Base-by-base conservation (phyloP, 129 eudicot genomes). In the Flaveria brownii region DNA sequence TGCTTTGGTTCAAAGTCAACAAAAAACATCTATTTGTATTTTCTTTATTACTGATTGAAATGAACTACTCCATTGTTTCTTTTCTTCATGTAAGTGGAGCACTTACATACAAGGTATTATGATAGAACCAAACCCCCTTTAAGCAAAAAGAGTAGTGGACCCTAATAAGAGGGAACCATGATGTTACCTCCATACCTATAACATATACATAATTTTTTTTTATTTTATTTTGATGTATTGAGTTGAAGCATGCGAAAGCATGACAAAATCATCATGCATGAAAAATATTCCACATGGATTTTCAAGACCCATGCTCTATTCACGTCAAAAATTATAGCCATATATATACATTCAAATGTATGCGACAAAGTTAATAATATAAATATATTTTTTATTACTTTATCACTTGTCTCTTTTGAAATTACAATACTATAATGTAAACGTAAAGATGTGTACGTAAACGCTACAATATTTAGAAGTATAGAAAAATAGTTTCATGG, bases 171-270 rank as follows among this genome's bases (percentile, higher is more conserved):
- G 63, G 62, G 71, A 65, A 13, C 65, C n/a, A 82, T 82, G 86
- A 82, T 77, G 86, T 76, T 68, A 60, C 41, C 77, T 78, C 85
- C 71, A 82, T 77, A 75, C 78, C 78, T 61, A 59, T 54, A 57
- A 33, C 42, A 30, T 55, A 50, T 49, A 79, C 16, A 59, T 18
- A 52, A 52, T 20, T n/a, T 1, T 11, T 17, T 0, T 1, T 33
- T 39, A 23, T 61, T 71, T 13, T 46, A 1, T 20, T 16, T 26
- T 22, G 17, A 18, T 42, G 76, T 77, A 54, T 68, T 69, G 23
- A 76, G 85, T 63, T 77, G 78, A 83, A 76, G 83, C 85, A 81
- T 62, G 79, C 93, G 90, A 84, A 88, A 90, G 93, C 96, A 86
- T 90, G 96, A 90, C 89, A 84, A 71, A 63, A 54, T 14, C 63